Conservation (phyloP, 2,329 filamentous ascomycete genomes). For the Phyllosticta citrichinensis region DNA sequence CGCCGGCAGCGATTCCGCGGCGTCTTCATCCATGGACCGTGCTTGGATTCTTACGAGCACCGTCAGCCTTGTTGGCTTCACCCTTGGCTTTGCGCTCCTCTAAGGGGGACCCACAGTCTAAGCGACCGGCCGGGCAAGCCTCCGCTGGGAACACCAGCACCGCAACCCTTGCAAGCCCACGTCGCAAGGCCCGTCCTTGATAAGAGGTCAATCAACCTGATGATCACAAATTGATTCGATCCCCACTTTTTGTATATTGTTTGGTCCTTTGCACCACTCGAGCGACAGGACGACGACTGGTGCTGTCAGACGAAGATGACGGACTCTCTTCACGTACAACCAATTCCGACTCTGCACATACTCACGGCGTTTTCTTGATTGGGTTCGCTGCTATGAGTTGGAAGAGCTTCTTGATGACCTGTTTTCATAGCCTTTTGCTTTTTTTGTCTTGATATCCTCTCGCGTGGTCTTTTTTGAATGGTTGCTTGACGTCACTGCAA, state of each 20-base stretch:
- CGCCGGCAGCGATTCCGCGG: neutral
- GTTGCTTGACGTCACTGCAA: neutral
- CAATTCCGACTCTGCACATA: neutral
- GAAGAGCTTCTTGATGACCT: neutral
- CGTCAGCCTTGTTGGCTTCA: conserved; percentile 7
- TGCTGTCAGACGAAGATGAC: neutral
- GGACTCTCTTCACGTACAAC: neutral
- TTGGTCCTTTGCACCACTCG: neutral
- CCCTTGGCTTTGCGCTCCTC: conserved; percentile 7
- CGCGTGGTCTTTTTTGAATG: neutral
- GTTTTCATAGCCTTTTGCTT: neutral
- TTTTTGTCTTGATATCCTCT: neutral
- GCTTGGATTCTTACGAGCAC: conserved; percentile 2
- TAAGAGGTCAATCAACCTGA: neutral
- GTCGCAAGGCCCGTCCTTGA: neutral
- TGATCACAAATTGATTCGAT: neutral
- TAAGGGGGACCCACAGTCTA: conserved; percentile 1
- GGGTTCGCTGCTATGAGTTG: neutral
- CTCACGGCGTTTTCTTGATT: neutral
- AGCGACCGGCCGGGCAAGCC: neutral
- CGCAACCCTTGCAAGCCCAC: neutral
- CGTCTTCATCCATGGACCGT: neutral
- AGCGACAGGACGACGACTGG: neutral
- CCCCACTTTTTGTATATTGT: neutral
- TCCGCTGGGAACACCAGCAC: neutral